These are phyloP conservation scores for Westerdykella aurantiaca DNA, from an alignment of 2,329 filamentous ascomycete genomes.

Conservation along the genomic window DNA sequence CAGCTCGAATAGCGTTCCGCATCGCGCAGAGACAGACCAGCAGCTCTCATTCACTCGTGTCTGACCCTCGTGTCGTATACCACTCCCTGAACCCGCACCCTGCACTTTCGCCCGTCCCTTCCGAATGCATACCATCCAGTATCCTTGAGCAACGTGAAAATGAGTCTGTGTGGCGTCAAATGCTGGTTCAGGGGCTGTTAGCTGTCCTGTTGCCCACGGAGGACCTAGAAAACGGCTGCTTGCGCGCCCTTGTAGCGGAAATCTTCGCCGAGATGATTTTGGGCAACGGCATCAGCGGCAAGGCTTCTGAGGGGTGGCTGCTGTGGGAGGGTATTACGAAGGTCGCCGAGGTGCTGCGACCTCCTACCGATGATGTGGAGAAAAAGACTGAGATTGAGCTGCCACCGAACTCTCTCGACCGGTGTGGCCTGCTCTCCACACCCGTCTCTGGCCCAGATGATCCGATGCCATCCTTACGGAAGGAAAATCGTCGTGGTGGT, in stretches of 20 bases:
- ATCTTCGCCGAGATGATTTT: constrained; percentile 87
- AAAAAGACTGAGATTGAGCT: constrained; percentile 22
- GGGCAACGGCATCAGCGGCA: constrained; percentile 72
- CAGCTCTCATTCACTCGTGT: constrained; percentile 54
- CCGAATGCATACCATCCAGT: constrained; percentile 46
- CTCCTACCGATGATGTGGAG: constrained; percentile 20
- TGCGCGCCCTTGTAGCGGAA: constrained; percentile 77
- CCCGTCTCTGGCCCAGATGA: constrained; percentile 21
- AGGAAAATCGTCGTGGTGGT: constrained; percentile 12
- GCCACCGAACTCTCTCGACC: constrained; percentile 46
- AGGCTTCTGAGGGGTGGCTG: constrained; percentile 80
- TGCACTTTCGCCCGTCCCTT: constrained; percentile 70
- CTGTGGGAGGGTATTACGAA: constrained; percentile 81
- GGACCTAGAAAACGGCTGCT: constrained; percentile 80
- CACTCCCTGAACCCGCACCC: constrained; percentile 79
- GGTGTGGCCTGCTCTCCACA: constrained; percentile 50
- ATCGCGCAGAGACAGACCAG: constrained; percentile 54
- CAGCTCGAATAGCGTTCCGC: constrained; percentile 60
- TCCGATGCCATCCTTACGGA: constrained; percentile 13
- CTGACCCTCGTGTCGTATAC: constrained; percentile 65
- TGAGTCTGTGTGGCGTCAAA: constrained; percentile 77
- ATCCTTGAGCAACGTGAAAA: constrained; percentile 62
- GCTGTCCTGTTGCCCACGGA: constrained; percentile 85
- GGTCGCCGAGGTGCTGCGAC: constrained; percentile 48
- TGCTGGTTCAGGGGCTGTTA: constrained; percentile 77